Conservation (phyloP, 2,329 filamentous ascomycete genomes). For the Hypoxylon sp. region DNA sequence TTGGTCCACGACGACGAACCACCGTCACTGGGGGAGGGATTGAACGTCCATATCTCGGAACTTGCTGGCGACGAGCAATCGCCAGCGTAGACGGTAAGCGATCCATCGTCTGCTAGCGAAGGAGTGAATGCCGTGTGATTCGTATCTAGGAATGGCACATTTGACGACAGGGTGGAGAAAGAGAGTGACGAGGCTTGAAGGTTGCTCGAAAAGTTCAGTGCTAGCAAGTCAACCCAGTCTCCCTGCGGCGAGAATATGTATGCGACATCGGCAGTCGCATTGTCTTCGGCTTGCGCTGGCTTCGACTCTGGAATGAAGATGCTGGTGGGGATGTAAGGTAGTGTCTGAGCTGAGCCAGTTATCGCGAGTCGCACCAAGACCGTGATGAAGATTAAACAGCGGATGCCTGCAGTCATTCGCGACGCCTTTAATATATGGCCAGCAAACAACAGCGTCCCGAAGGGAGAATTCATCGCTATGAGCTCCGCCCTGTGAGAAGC, state of each 20-base stretch:
- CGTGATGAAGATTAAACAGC: constrained; percentile 40
- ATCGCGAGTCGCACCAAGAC: constrained; percentile 35
- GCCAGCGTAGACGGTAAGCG: constrained; percentile 80
- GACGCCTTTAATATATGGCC: constrained; percentile 35
- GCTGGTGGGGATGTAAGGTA: constrained; percentile 84
- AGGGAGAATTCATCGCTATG: constrained; percentile 46
- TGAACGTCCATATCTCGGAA: constrained; percentile 77
- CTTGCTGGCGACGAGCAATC: constrained; percentile 70
- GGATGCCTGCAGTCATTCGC: constrained; percentile 44
- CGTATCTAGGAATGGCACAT: constrained; percentile 72
- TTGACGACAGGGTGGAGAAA: constrained; percentile 64
- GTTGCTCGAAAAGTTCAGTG: constrained; percentile 73
- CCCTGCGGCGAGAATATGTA: constrained; percentile 77
- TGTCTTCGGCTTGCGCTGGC: constrained; percentile 54
- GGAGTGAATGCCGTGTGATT: constrained; percentile 73
- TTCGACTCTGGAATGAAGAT: constrained; percentile 70
- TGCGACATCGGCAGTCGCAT: constrained; percentile 61
- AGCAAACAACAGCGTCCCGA: constrained; percentile 46
- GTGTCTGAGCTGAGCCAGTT: constrained; percentile 57
- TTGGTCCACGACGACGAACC: constrained; percentile 58
- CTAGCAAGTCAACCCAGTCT: constrained; percentile 65
- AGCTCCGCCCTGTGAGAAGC: constrained; percentile 43
- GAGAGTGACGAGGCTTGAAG: constrained; percentile 61
- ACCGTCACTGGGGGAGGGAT: constrained; percentile 57
- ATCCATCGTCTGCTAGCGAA: constrained; percentile 74